Evolutionary conservation across 1,139 yeast genomes (phyloP).

Genomic region (Taphrina betulina): DNA sequence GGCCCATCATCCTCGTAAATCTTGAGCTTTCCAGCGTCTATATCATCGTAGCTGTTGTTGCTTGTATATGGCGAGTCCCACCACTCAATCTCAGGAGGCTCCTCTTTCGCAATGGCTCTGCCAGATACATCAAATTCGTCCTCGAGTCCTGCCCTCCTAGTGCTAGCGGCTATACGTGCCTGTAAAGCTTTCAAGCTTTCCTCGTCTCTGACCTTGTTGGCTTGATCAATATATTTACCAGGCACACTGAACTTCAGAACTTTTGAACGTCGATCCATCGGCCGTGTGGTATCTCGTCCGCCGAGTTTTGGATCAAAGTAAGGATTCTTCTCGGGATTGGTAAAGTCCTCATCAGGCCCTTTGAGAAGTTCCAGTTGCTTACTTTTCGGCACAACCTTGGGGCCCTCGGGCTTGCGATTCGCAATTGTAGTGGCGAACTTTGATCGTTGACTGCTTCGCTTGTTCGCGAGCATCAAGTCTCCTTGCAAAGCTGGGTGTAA

Average conservation of each 20-base stretch:
- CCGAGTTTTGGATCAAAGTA: slow-evolving; percentile 52
- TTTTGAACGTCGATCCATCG: slow-evolving; percentile 42
- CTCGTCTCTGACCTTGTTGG: slow-evolving; percentile 53
- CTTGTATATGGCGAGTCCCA: slow-evolving; percentile 63
- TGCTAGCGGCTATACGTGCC: slow-evolving; percentile 40
- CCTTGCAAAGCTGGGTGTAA: slow-evolving; percentile 39
- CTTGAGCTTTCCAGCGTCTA: slow-evolving; percentile 40
- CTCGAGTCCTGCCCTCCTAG: slow-evolving; percentile 39
- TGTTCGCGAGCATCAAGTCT: slow-evolving; percentile 23
- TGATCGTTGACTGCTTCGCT: slow-evolving; percentile 23
- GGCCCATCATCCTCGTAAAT: slow-evolving; percentile 51
- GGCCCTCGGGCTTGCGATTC: slow-evolving; percentile 22
- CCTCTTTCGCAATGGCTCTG: slow-evolving; percentile 42
- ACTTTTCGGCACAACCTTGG: slow-evolving; percentile 33
- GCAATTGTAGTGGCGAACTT: slow-evolving; percentile 31
- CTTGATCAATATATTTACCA: slow-evolving; percentile 64
- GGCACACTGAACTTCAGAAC: slow-evolving; percentile 54
- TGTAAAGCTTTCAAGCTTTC: slow-evolving; percentile 46
- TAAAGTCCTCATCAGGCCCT: slow-evolving; percentile 37
- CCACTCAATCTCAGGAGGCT: slow-evolving; percentile 73
- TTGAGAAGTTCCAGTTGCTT: slow-evolving; percentile 35
- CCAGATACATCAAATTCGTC: slow-evolving; percentile 38
- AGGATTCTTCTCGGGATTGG: slow-evolving; percentile 51
- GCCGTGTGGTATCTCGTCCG: slow-evolving; percentile 39
- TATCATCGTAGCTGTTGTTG: slow-evolving; percentile 43